Percentiles rank a stretch among this genome's conserved stretches.
Evolutionary conservation across 768 basidiomycete genomes (phyloP).

Genomic region (Exidia glandulosa): DNA sequence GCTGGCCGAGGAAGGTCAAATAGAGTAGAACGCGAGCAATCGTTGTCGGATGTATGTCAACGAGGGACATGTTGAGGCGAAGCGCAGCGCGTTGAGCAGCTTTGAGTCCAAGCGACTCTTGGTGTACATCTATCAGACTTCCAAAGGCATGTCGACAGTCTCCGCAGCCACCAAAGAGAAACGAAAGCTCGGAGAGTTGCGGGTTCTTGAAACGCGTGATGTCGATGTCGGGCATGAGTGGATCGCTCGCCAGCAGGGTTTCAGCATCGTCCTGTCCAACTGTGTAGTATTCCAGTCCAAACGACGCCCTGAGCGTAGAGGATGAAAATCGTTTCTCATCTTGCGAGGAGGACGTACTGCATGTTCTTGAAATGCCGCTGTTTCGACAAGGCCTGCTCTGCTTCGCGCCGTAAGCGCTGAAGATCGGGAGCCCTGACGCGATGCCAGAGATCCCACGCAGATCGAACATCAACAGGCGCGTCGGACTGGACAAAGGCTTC

Average conservation of each 20-base stretch:
- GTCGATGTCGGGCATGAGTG: slow-evolving; percentile 10
- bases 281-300: background rate
- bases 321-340: background rate
- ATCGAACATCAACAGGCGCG: slow-evolving; percentile 6
- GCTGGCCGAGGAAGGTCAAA: slow-evolving; percentile 13
- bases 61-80: slow-evolving; percentile 13
- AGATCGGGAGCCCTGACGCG: background rate
- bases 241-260: slow-evolving; percentile 19
- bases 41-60: slow-evolving; percentile 17
- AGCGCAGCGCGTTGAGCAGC: slow-evolving; percentile 8
- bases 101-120: background rate
- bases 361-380: background rate
- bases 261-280: slow-evolving; percentile 18
- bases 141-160: slow-evolving; percentile 20
- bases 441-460: background rate
- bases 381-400: background rate
- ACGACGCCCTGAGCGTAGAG: background rate
- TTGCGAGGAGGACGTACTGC: background rate
- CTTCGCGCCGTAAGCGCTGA: background rate
- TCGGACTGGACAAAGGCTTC: slow-evolving; percentile 13
- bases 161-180: slow-evolving; percentile 19
- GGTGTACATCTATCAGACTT: slow-evolving; percentile 15
- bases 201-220: slow-evolving; percentile 8
- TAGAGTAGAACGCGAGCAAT: slow-evolving; percentile 16
- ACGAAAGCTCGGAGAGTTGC: slow-evolving; percentile 11